Percentiles rank a stretch among this genome's conserved stretches.
Conservation (phyloP, 2,329 filamentous ascomycete genomes). For the Dactylellina sp. region DNA sequence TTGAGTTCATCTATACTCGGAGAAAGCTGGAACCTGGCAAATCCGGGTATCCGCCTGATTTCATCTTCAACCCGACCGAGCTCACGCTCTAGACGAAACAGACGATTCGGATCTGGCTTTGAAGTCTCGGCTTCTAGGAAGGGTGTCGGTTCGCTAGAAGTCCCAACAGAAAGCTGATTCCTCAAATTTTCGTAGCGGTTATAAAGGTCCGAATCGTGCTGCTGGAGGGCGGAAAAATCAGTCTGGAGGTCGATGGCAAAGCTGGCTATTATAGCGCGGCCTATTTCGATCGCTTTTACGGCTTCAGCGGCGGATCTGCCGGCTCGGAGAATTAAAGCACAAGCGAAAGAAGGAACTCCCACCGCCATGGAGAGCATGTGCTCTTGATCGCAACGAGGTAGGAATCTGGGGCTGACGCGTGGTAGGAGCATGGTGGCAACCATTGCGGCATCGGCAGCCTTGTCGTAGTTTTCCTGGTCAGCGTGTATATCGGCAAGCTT, state of each 20-base stretch:
- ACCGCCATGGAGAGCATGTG: conserved; percentile 12
- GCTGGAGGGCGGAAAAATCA: conserved; percentile 1
- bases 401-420: conserved; percentile 24
- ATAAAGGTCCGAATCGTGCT: conserved; percentile 4
- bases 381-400: conserved; percentile 26
- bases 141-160: not conserved
- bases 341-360: conserved; percentile 26
- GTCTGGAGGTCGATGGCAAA: conserved; percentile 8
- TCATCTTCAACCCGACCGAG: conserved; percentile 8
- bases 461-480: too few species aligned
- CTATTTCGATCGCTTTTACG: conserved; percentile 14
- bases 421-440: conserved; percentile 7
- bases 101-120: not conserved
- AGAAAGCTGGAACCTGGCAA: conserved; percentile 25
- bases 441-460: not conserved
- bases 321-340: conserved; percentile 4
- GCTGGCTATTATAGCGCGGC: conserved; percentile 16
- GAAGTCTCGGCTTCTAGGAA: not conserved
- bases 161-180: not conserved
- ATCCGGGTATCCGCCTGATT: conserved; percentile 23
- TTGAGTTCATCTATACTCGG: conserved; percentile 14
- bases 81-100: not conserved
- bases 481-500: too few species aligned
- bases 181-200: conserved; percentile 18
- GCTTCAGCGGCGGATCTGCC: conserved; percentile 9